Base-by-base conservation (phyloP, 2,329 filamentous ascomycete genomes). In the Ilyonectria destructans region DNA sequence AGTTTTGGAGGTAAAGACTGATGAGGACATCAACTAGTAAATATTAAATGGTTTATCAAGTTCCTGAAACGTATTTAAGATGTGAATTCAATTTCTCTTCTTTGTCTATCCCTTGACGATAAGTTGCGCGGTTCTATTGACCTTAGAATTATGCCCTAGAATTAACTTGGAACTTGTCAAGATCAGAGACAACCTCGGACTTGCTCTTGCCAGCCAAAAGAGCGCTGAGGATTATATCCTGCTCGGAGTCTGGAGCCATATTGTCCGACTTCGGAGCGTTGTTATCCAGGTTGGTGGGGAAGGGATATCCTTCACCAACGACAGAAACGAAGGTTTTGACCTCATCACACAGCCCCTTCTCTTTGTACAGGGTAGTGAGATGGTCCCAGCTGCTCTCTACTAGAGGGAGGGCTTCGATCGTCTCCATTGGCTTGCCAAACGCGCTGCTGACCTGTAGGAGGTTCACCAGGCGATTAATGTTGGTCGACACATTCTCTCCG, bases 371-470 rank as follows among this genome's bases (percentile, higher is more conserved):
- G 12, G 45, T 33, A 15, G 62, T 33, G 46, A 88, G 37, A 2
- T 74, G 60, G 6, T 83, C 79, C 85, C 85, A 89, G 2, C 80
- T 84, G 23, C 59, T 76, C 51, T 84, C 82, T 3, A 89, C 76
- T 26, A 89, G 71, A 4, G 85, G 83, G 13, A 87, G 59, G 0
- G 83, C 81, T 71, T 91, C 87, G 10, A 91, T 82, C 1, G 75
- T 84, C 79, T 92, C 90, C 89, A 92, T 92, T 0, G 89, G 82
- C 74, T 90, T 90, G 0, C 89, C 89, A 73, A 91, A 89, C 0
- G 89, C 88, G 67, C 85, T 87, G 69, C 87, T 90, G 33, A 91
- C 83, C 77, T 92, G 90, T 40, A 91, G 71, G 10, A 92, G 77
- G 74, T 91, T 91, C n/a, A 88, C 89, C 33, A 84, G 85, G 1